A percentile compares a stretch with the other conserved stretches of the same genome.
Evolutionary conservation across 768 basidiomycete species (phyloP).

Genomic region (Boletus vermiculosoides): DNA sequence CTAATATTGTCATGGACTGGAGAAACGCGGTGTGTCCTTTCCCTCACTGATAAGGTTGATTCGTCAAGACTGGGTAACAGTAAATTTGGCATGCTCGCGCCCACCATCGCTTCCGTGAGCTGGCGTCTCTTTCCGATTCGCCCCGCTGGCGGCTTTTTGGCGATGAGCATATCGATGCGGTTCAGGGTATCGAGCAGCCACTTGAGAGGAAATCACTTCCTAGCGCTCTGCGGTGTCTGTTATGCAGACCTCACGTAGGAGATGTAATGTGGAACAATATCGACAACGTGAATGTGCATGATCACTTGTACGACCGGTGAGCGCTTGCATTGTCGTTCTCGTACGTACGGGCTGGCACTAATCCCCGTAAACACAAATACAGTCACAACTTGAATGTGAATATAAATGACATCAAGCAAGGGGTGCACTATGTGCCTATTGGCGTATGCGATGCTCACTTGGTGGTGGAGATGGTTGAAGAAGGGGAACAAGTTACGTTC

Average conservation of each 20-base stretch:
- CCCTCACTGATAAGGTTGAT: neutral
- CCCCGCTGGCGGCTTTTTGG: conserved; percentile 4
- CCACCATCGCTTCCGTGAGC: too few relatives aligned
- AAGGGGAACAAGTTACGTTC: conserved; percentile 1
- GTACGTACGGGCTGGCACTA: too few relatives aligned
- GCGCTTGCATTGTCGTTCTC: neutral
- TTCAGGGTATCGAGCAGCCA: neutral
- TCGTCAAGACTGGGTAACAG: too few relatives aligned
- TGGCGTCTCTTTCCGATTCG: too few relatives aligned
- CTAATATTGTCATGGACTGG: conserved; percentile 1
- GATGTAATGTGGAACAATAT: neutral
- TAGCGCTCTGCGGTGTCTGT: neutral
- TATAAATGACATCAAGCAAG: neutral
- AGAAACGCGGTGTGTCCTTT: conserved; percentile 5
- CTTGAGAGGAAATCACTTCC: neutral
- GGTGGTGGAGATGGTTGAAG: conserved; percentile 1
- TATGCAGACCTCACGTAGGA: neutral
- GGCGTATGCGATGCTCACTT: neutral
- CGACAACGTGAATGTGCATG: too few relatives aligned
- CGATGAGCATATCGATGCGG: neutral
- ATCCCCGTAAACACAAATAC: neutral
- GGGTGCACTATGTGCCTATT: neutral
- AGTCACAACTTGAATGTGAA: neutral
- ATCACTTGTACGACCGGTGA: neutral
- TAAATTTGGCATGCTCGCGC: conserved; percentile 2